Evolutionary conservation across 495 filamentous ascomycete genomes (phyloP), one percentile per base, ranked within the genome.

Genomic region (Immersiella caudata): DNA sequence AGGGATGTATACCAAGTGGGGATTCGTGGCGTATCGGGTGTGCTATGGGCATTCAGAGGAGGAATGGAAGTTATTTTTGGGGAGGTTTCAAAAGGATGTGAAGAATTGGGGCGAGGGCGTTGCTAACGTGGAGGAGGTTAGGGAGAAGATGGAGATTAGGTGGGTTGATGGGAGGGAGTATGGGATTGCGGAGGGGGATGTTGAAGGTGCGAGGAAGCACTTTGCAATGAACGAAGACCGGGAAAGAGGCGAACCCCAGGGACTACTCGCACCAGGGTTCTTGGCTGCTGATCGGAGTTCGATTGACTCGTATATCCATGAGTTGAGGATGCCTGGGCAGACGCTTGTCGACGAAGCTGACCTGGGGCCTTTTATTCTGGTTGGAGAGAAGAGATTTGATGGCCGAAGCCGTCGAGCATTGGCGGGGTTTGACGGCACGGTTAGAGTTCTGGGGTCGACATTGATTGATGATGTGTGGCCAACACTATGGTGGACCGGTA

Each of bases 1-100:
- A 26, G 40, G 60, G 8, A 6, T 21, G 50, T 54, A 63, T 58
- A 21, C 14, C n/a, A 62, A 54, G 50, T 71, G 70, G 70, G 70
- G 70, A 0, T 69, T 67, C 56, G 64, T 71, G 5, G 70, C 16
- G 26, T 71, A 71, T 59, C 63, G 67, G 40, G 1, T 71, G n/a
- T 64, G n/a, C 12, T 64, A 68, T 50, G 58, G 60, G 0, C 59
- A 64, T 20, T 64, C 63, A 9, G 66, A 62, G 5, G 67, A 54
- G 0, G 25, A 69, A 25, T 71, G 70, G 70, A 33, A 16, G 22
- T 0, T 2, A 21, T 69, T 71, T 60, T 1, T 64, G 25, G 18
- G 26, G 12, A 35, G 18, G 36, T 71, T 71, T n/a, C 33, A 33
- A 21, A 9, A 2, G n/a, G 59, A 68, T 59, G 62, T 66, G 0